Conservation (phyloP, 2,329 filamentous ascomycete species). For the Pleoardoris graminearum region DNA sequence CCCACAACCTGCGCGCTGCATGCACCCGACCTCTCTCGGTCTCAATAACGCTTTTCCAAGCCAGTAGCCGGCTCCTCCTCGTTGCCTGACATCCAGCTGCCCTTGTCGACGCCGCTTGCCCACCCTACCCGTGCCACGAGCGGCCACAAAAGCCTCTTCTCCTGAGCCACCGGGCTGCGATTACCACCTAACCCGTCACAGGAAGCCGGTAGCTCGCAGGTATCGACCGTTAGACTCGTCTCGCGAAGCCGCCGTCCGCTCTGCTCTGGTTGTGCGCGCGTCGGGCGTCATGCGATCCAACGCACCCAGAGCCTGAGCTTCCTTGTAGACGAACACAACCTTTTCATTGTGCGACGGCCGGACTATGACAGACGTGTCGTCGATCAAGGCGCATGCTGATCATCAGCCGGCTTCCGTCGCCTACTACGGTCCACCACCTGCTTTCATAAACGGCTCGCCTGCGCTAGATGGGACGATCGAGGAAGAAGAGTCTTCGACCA, state of each 20-base stretch:
- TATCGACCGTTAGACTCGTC: constrained; percentile 29
- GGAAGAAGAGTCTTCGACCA: constrained; percentile 85
- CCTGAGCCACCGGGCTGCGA: constrained; percentile 19
- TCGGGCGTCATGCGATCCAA: constrained; percentile 49
- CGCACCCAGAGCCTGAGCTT: constrained; percentile 43
- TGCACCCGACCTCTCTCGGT: constrained; percentile 17
- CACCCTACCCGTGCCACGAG: constrained; percentile 24
- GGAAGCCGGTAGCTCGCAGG: constrained; percentile 17
- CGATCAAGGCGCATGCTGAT: constrained; percentile 49
- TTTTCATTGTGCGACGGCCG: constrained; percentile 30
- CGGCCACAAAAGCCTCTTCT: constrained; percentile 35
- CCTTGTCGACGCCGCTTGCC: constrained; percentile 24
- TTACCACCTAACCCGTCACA: constrained; percentile 15
- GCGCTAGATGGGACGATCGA: constrained; percentile 49
- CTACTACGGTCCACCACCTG: constrained; percentile 33
- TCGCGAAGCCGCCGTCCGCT: constrained; percentile 28
- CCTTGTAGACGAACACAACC: constrained; percentile 28
- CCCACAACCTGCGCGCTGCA: constrained; percentile 31
- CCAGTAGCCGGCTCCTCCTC: constrained; percentile 18
- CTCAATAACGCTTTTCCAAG: constrained; percentile 24
- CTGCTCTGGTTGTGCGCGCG: constrained; percentile 37
- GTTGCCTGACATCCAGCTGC: constrained; percentile 24
- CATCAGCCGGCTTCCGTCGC: constrained; percentile 46
- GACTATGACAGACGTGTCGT: constrained; percentile 51
- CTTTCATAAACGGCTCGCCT: constrained; percentile 43